Percentiles rank a stretch among this genome's conserved stretches.
These are phyloP conservation scores for Ceratobasidium sp. DNA, from an alignment of 1,284 basidiomycete genomes.

Conservation along the genomic window DNA sequence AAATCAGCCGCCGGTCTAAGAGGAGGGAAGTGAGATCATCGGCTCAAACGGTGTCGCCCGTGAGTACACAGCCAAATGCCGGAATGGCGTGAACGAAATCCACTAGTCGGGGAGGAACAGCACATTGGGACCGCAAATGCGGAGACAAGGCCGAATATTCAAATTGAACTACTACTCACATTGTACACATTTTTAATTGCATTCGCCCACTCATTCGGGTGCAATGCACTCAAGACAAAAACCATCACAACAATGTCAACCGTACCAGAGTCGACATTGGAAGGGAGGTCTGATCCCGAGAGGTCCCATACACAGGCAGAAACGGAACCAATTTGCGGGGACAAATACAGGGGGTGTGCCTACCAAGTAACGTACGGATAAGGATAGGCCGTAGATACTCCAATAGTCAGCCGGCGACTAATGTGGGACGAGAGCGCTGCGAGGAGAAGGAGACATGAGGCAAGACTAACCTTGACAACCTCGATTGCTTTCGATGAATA, in stretches of 20 bases:
- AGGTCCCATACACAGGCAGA: conserved; percentile 92
- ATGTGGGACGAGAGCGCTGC: background rate
- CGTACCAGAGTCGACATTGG: conserved; percentile 65
- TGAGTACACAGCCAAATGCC: background rate
- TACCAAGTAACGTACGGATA: conserved; percentile 45
- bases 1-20: conserved; percentile 1
- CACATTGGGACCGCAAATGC: background rate
- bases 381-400: conserved; percentile 1
- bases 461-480: conserved; percentile 75
- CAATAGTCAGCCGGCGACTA: background rate
- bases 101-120: background rate
- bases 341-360: conserved; percentile 74
- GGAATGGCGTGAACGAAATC: background rate
- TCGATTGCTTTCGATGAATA: conserved; percentile 90
- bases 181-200: conserved; percentile 86
- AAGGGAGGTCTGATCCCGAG: conserved; percentile 69
- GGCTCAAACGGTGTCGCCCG: background rate
- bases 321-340: conserved; percentile 74
- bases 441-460: background rate
- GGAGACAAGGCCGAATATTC: too few species aligned
- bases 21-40: conserved; percentile 5
- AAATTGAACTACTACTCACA: too few species aligned
- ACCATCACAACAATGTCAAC: conserved; percentile 93
- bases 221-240: conserved; percentile 93
- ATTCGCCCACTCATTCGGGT: conserved; percentile 89